Conservation (phyloP, 352 stramenopile genomes). For the Phytopythium montanum region DNA sequence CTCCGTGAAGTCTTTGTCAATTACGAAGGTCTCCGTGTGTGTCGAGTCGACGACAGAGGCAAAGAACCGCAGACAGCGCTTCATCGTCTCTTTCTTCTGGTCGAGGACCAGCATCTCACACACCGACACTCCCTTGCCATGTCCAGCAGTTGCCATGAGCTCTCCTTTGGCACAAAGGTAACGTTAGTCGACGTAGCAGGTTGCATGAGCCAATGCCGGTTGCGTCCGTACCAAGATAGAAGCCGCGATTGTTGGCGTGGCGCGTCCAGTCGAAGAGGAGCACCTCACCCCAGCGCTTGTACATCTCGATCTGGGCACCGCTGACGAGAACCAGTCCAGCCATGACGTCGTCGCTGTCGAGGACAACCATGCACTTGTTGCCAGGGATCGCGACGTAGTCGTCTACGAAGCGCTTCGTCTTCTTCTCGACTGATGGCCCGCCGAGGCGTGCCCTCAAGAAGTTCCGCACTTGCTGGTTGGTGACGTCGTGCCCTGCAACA, state of each 20-base stretch:
- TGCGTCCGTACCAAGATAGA: constrained; percentile 20
- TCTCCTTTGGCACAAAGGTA: constrained; percentile 4
- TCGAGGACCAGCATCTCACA: constrained; percentile 17
- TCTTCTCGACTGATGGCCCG: neutral
- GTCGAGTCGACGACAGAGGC: neutral
- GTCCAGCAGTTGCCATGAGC: constrained; percentile 13
- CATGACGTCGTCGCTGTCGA: constrained; percentile 10
- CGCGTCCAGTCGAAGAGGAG: constrained; percentile 23
- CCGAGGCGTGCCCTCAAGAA: neutral
- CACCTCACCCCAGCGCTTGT: constrained; percentile 15
- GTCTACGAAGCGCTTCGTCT: neutral
- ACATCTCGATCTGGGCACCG: constrained; percentile 6
- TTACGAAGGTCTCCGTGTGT: constrained; percentile 14
- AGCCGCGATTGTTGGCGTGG: constrained; percentile 19
- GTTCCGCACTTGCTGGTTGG: neutral
- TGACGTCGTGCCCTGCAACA: neutral
- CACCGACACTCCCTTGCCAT: constrained; percentile 17
- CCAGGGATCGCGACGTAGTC: neutral
- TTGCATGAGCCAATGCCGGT: neutral
- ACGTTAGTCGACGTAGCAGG: neutral
- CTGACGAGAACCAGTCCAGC: constrained; percentile 11
- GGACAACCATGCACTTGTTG: constrained; percentile 7
- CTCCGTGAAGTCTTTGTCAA: constrained; percentile 26
- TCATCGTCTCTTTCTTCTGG: constrained; percentile 17
- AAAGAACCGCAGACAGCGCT: constrained; percentile 8